Percentiles rank a stretch among this genome's conserved stretches.
phyloP scores from a whole-genome alignment of 2,329 filamentous ascomycete genomes.

The Xylariaceae sp. region DNA sequence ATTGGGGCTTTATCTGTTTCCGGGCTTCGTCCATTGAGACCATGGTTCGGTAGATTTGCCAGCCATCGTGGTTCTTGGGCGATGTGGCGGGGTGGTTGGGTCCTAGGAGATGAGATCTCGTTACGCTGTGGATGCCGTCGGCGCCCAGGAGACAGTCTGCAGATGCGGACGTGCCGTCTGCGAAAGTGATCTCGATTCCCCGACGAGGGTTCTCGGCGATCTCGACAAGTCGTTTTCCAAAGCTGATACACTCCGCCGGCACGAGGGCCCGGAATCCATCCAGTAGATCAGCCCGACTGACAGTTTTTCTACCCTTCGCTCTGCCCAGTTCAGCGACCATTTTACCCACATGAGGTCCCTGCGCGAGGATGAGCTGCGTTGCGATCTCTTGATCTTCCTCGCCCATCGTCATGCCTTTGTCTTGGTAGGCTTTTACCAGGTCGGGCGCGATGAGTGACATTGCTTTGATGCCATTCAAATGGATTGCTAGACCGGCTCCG shows the following conservation, averaged over 20 bases:
- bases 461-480: constrained; percentile 34
- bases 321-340: constrained; percentile 30
- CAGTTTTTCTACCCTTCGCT: constrained; percentile 32
- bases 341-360: constrained; percentile 23
- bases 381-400: constrained; percentile 31
- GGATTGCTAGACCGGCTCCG: constrained; percentile 37
- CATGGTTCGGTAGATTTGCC: constrained; percentile 30
- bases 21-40: constrained; percentile 26
- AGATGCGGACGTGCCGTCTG: constrained; percentile 24
- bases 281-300: constrained; percentile 31
- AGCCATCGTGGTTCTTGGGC: constrained; percentile 32
- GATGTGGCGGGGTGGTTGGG: constrained; percentile 26
- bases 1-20: constrained; percentile 27
- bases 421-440: constrained; percentile 30
- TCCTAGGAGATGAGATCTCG: constrained; percentile 30
- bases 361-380: constrained; percentile 32
- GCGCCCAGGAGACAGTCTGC: constrained; percentile 33
- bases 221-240: constrained; percentile 24
- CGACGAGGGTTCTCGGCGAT: constrained; percentile 14
- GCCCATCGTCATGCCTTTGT: constrained; percentile 29
- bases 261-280: constrained; percentile 29
- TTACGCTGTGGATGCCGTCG: constrained; percentile 33
- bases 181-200: constrained; percentile 22
- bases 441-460: constrained; percentile 34
- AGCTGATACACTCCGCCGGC: constrained; percentile 19